A percentile compares a stretch with the other conserved stretches of the same genome.
Evolutionary conservation across 1,284 basidiomycete genomes (phyloP).

Genomic region (Vanrija pseudolonga): DNA sequence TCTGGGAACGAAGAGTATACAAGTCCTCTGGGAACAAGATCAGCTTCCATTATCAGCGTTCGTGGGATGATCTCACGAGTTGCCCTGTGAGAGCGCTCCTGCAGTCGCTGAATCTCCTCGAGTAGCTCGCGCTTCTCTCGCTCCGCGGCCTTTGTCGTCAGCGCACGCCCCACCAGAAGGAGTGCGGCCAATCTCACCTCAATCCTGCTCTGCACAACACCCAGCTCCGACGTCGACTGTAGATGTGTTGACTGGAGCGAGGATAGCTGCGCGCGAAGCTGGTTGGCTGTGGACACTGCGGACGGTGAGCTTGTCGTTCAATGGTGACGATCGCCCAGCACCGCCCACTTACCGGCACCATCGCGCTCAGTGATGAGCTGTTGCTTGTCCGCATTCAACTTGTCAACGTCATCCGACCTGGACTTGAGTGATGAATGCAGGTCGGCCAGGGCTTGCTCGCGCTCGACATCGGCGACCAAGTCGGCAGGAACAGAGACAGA

Average conservation of each 20-base stretch:
- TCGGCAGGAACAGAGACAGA: slow-evolving; percentile 18
- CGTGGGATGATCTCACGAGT: slow-evolving; percentile 20
- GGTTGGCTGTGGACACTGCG: slow-evolving; percentile 32
- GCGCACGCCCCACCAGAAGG: not conserved
- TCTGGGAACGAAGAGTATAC: slow-evolving; percentile 35
- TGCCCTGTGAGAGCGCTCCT: slow-evolving; percentile 27
- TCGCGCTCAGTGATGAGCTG: slow-evolving; percentile 27
- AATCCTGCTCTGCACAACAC: slow-evolving; percentile 34
- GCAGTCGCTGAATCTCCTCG: slow-evolving; percentile 39
- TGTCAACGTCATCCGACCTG: slow-evolving; percentile 32
- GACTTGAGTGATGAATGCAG: slow-evolving; percentile 29
- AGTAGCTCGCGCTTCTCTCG: slow-evolving; percentile 43
- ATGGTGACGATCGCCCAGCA: not conserved
- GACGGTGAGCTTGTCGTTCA: not conserved
- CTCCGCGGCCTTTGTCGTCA: slow-evolving; percentile 30
- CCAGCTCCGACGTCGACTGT: slow-evolving; percentile 30
- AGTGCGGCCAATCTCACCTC: slow-evolving; percentile 22
- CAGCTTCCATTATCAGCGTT: not conserved
- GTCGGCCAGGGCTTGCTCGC: slow-evolving; percentile 43
- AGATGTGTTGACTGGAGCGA: slow-evolving; percentile 35
- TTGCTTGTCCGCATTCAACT: slow-evolving; percentile 30
- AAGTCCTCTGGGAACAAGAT: slow-evolving; percentile 36
- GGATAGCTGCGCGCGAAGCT: slow-evolving; percentile 39
- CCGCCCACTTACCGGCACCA: slow-evolving; percentile 33
- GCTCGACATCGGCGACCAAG: slow-evolving; percentile 44